A percentile compares a stretch with the other conserved stretches of the same genome.
Conservation (phyloP, 352 stramenopile genomes). For the Phytophthora colocasiae region DNA sequence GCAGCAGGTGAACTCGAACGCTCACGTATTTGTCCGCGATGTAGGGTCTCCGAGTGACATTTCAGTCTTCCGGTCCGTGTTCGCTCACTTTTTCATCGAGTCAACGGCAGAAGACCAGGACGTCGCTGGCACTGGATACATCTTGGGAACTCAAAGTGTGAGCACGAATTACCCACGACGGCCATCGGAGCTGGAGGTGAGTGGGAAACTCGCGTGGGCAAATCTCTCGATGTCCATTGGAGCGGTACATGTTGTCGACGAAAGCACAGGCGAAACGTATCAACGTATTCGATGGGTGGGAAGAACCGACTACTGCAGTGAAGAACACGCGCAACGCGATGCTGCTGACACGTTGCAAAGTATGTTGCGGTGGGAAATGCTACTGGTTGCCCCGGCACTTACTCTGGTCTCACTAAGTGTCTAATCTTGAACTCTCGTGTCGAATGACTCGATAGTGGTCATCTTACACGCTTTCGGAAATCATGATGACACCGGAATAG, state of each 20-base stretch:
- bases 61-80: slow-evolving; percentile 41
- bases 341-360: slow-evolving; percentile 36
- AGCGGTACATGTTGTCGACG: slow-evolving; percentile 28
- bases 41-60: slow-evolving; percentile 38
- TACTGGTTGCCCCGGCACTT: slow-evolving; percentile 35
- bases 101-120: slow-evolving; percentile 1
- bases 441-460: too few relatives aligned
- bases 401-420: slow-evolving; percentile 2
- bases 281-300: slow-evolving; percentile 40
- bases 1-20: slow-evolving; percentile 33
- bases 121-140: slow-evolving; percentile 24
- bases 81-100: slow-evolving; percentile 45
- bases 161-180: not conserved
- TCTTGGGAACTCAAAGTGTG: slow-evolving; percentile 43
- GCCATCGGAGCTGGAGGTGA: not conserved
- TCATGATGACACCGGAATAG: too few relatives aligned
- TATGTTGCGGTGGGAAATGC: slow-evolving; percentile 44
- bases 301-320: slow-evolving; percentile 44
- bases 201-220: slow-evolving; percentile 32
- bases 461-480: too few relatives aligned
- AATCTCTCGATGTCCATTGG: slow-evolving; percentile 39
- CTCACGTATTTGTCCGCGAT: slow-evolving; percentile 40
- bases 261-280: slow-evolving; percentile 18
- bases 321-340: slow-evolving; percentile 35
- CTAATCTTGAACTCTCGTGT: not conserved